A percentile compares a stretch with the other conserved stretches of the same genome.
Conservation (phyloP, 2,329 filamentous ascomycete species). For the Alternaria consortialis region DNA sequence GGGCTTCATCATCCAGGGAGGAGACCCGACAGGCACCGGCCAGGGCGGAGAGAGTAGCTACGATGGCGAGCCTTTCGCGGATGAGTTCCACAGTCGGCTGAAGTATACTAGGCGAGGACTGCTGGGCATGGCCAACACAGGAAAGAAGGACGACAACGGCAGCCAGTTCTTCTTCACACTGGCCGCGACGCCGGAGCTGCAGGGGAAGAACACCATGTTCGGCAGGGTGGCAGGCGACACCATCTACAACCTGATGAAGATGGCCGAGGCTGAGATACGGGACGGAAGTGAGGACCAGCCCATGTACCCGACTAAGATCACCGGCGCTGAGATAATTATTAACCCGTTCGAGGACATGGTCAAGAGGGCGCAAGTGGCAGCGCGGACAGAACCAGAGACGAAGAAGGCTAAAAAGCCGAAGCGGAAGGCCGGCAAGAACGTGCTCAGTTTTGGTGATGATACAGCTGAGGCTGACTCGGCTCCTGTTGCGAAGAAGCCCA, state of each 20-base stretch:
- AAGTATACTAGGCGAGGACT: conserved; percentile 92
- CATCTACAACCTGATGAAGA: conserved; percentile 94
- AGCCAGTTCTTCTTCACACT: conserved; percentile 98
- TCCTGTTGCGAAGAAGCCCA: conserved; percentile 75
- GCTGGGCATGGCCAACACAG: conserved; percentile 95
- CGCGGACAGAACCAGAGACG: conserved; percentile 57
- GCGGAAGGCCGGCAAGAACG: conserved; percentile 76
- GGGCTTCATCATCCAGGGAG: conserved; percentile 92
- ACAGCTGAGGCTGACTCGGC: conserved; percentile 64
- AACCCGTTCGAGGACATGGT: conserved; percentile 87
- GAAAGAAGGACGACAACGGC: conserved; percentile 79
- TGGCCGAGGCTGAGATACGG: conserved; percentile 85
- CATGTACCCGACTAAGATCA: conserved; percentile 84
- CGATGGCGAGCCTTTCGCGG: conserved; percentile 80
- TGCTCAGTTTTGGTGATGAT: conserved; percentile 80
- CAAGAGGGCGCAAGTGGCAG: conserved; percentile 68
- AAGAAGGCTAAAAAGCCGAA: conserved; percentile 64
- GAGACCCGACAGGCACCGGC: conserved; percentile 92
- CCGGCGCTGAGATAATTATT: conserved; percentile 75
- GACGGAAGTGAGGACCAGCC: conserved; percentile 81
- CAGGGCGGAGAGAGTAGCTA: conserved; percentile 93
- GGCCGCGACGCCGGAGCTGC: conserved; percentile 81
- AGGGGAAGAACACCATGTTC: conserved; percentile 91
- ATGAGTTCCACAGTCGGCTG: conserved; percentile 91
- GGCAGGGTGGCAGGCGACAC: conserved; percentile 91